Evolutionary conservation across 1,139 yeast genomes (phyloP), one percentile per base, ranked within the genome.

Genomic region (Zygosaccharomyces sapae): DNA sequence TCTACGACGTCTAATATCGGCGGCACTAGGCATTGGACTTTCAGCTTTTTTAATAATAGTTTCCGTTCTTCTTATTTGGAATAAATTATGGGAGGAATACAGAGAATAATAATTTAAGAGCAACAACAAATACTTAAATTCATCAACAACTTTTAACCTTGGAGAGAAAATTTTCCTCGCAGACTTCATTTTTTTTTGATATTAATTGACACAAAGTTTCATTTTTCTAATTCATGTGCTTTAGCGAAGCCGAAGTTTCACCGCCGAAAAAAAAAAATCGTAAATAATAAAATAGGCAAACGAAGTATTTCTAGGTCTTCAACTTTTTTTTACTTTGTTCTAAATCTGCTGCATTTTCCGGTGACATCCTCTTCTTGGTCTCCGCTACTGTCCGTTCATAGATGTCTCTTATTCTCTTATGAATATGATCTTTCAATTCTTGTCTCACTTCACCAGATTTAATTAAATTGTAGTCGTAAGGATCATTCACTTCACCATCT

Each of bases 1-100:
- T 65, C 78, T 81, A 44, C 79, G 73, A 62, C 77, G 78, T 48
- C 86, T 75, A 55, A 81, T 62, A 47, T 69, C 71, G 47, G 70
- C 72, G 4, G 71, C 67, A 41, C 50, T 52, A n/a, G 44, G 50
- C 41, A 38, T 38, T 29, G 10, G 12, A 12, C 13, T 18, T 29
- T n/a, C n/a, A 38, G 10, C 5, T 22, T 22, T 19, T 7, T 38
- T 38, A n/a, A 12, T 12, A 22, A 10, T 24, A 9, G 3, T 31
- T 18, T 13, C 18, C 8, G 13, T 3, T 13, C 6, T 13, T 12
- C 18, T 31, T n/a, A 31, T 13, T 24, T 22, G 8, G 8, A 22
- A 6, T 22, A 13, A 37, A 38, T 6, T 16, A 27, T n/a, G 16
- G 8, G 19, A 27, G n/a, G 13, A 38, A 24, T 24, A 25, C 12